Evolutionary conservation across 2,329 filamentous ascomycete species (phyloP), one percentile per base, ranked within the genome.

Genomic region (Thelonectria discophora): DNA sequence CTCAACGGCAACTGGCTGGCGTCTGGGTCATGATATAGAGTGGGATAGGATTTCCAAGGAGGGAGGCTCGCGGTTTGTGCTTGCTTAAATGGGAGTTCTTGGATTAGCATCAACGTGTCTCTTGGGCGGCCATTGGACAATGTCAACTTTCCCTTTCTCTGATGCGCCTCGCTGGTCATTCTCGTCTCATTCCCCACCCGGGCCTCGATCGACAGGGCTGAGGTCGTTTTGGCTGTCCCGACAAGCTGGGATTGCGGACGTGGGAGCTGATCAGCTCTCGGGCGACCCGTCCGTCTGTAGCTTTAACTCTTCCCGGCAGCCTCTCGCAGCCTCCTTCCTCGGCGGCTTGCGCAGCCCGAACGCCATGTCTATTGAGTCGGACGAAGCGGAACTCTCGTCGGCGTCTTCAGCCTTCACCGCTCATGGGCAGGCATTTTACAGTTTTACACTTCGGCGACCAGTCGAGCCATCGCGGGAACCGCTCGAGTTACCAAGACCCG

Each of bases 21-120:
- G 52, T 63, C 55, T 61, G 61, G 64, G 46, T 62, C 63, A 58
- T 61, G 65, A 60, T 58, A 69, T 69, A 71, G 65, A 69, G 21
- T 51, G 59, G 59, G 60, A 57, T 42, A 43, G 48, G 37, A 13
- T 57, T 63, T 62, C 49, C 56, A 59, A 58, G 60, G 62, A 67
- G 42, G 55, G 66, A 17, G 34, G 50, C 47, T 50, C 39, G 57
- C n/a, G 18, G 49, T 49, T 54, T 51, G 30, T 51, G 47, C 51
- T 60, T 62, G 48, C 27, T 55, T 52, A 15, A 37, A 37, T 37
- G 34, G 66, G 58, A 58, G 46, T 47, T 59, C 34, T 65, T 58
- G 53, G 48, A 40, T 42, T 39, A 39, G 59, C 53, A 46, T 42
- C 34, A 50, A 42, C 40, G 21, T 45, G 51, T 45, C 51, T 48